These are phyloP conservation scores for Oryza australiensis DNA, from an alignment of 176 grass and related monocot species.

Conservation along the genomic window DNA sequence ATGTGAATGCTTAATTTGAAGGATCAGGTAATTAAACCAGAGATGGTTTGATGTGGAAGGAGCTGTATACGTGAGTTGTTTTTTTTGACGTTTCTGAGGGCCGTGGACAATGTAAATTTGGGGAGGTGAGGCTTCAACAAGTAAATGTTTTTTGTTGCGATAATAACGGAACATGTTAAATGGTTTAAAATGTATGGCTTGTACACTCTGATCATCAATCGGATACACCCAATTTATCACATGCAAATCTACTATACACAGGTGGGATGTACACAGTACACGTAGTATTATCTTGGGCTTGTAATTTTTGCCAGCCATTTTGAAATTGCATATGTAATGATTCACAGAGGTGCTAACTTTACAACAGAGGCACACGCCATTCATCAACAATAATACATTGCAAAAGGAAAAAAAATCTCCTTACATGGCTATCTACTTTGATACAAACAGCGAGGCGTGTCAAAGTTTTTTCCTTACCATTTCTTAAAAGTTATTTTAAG, in stretches of 20 bases:
- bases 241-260: neutral
- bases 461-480: no score
- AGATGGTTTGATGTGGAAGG: slow-evolving; percentile 11
- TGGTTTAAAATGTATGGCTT: no score
- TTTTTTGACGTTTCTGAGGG: neutral
- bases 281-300: neutral
- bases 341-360: neutral
- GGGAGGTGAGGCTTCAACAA: slow-evolving; percentile 7
- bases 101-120: slow-evolving; percentile 27
- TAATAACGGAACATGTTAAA: neutral
- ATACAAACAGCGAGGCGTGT: no score
- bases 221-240: neutral
- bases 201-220: neutral
- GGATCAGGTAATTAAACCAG: neutral
- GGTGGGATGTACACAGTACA: neutral
- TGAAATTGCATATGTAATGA: neutral
- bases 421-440: no score
- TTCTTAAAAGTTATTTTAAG: no score
- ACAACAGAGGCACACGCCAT: no score
- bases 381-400: no score
- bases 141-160: slow-evolving; percentile 27
- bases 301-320: neutral
- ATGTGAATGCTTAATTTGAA: neutral
- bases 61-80: neutral
- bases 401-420: no score